A percentile compares a stretch with the other conserved stretches of the same genome.
Evolutionary conservation across 345 rosid species (phyloP).

Genomic region (Lepidium aucheri): DNA sequence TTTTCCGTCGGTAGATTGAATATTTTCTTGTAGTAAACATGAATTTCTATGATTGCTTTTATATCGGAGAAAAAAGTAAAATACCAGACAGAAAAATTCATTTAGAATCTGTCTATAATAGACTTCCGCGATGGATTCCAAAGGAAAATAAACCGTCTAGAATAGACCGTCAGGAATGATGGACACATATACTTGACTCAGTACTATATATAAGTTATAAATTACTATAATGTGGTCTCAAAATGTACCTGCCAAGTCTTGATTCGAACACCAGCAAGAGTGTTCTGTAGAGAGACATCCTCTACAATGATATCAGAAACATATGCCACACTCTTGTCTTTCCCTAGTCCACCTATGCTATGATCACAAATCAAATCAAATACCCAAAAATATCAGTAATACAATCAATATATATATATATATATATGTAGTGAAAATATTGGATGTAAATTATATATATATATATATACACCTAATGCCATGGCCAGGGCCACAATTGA

Average conservation of each 20-base stretch:
- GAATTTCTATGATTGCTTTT: no score
- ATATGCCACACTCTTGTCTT: conserved; percentile 61
- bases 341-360: conserved; percentile 82
- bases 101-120: no score
- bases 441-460: not conserved
- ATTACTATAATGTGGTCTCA: not conserved
- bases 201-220: not conserved
- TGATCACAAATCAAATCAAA: not conserved
- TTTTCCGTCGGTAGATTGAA: no score
- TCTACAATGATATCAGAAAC: conserved; percentile 64
- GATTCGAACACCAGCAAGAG: conserved; percentile 70
- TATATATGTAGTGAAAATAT: not conserved
- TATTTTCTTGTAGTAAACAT: no score
- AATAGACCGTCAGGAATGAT: no score
- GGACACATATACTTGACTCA: no score
- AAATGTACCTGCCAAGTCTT: conserved; percentile 84
- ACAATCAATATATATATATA: not conserved
- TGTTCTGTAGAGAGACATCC: conserved; percentile 40
- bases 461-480: conserved; percentile 56
- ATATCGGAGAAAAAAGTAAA: no score
- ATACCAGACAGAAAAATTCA: no score
- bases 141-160: no score
- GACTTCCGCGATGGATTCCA: no score
- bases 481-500: conserved; percentile 89
- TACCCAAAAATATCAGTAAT: not conserved